A percentile compares a stretch with the other conserved stretches of the same genome.
phyloP scores from a whole-genome alignment of 768 basidiomycete genomes.

The Pleurotus citrinopileatus region DNA sequence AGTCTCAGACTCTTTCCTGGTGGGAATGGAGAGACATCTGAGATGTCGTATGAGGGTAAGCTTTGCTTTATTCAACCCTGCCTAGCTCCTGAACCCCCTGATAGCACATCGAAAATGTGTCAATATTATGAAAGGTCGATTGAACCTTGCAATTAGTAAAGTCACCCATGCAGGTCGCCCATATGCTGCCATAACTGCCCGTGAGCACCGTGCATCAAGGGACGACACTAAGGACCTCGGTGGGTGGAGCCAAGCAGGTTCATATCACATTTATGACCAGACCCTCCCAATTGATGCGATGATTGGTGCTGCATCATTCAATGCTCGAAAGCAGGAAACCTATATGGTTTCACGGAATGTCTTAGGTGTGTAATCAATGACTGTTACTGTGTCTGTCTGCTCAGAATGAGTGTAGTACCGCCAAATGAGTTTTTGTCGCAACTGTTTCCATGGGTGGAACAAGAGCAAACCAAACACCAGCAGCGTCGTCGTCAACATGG shows the following conservation, averaged over 20 bases:
- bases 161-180: slow-evolving; percentile 27
- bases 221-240: slow-evolving; percentile 28
- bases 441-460: slow-evolving; percentile 28
- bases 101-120: slow-evolving; percentile 26
- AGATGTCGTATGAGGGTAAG: slow-evolving; percentile 30
- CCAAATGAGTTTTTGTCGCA: slow-evolving; percentile 14
- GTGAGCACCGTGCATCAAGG: slow-evolving; percentile 23
- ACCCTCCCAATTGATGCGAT: slow-evolving; percentile 24
- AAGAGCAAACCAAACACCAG: slow-evolving; percentile 14
- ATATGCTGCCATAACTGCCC: slow-evolving; percentile 25
- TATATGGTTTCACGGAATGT: slow-evolving; percentile 21
- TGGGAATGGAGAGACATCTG: background rate
- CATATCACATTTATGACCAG: slow-evolving; percentile 27
- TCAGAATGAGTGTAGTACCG: slow-evolving; percentile 15
- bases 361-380: slow-evolving; percentile 19
- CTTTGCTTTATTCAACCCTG: background rate
- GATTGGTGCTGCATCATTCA: slow-evolving; percentile 28
- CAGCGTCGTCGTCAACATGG: background rate
- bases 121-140: slow-evolving; percentile 20
- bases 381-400: background rate
- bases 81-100: background rate
- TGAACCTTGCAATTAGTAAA: slow-evolving; percentile 23
- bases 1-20: slow-evolving; percentile 21
- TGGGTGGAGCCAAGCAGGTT: slow-evolving; percentile 25
- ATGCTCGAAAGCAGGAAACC: slow-evolving; percentile 20